Evolutionary conservation across 176 grass and related monocot genomes (phyloP).

Genomic region (Aegilops tauschii): DNA sequence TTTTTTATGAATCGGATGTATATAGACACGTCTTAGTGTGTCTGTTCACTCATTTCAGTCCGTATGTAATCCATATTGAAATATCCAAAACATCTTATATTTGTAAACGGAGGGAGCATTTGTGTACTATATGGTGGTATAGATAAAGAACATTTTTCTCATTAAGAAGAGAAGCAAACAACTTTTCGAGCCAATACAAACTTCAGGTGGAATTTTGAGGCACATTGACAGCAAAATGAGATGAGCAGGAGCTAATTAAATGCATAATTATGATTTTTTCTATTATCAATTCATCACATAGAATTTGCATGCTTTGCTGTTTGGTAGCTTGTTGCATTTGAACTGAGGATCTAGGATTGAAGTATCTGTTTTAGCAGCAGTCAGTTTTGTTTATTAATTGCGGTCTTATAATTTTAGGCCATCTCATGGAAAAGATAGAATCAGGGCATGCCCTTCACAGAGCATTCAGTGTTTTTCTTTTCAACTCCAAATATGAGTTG

Average conservation of each 20-base stretch:
- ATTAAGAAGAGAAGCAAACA: neutral
- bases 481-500: constrained; percentile 88
- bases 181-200: neutral
- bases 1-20: too few species aligned
- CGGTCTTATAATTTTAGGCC: constrained; percentile 52
- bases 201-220: neutral
- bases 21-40: too few species aligned
- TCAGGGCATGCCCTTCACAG: constrained; percentile 72
- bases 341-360: neutral
- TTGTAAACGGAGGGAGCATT: too few species aligned
- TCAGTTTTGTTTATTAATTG: neutral
- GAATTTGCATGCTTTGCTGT: neutral
- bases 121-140: too few species aligned
- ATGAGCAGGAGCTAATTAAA: neutral
- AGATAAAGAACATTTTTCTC: neutral
- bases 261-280: neutral
- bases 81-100: too few species aligned
- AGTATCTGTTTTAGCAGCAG: neutral
- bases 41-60: too few species aligned
- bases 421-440: constrained; percentile 96
- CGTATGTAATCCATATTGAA: too few species aligned
- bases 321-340: neutral
- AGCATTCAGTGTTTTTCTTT: constrained; percentile 88
- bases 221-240: neutral
- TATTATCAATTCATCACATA: neutral